Evolutionary conservation across 225 moss, liverwort and hornwort species (phyloP), one percentile per base, ranked within the genome.

Genomic region (Sphagnum tenellum): DNA sequence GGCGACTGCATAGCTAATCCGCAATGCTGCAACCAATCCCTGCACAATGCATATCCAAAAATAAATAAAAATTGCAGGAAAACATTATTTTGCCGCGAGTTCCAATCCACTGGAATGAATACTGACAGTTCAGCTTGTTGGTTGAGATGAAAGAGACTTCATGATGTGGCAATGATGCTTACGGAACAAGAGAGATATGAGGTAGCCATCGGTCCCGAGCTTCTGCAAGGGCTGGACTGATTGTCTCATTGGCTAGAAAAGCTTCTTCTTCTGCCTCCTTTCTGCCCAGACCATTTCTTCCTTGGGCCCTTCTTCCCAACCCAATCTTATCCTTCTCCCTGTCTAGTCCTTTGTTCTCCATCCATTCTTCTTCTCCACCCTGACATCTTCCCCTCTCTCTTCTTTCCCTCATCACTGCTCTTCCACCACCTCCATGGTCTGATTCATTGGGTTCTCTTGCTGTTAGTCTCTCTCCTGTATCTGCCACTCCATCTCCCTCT

Each of bases 1-100:
- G 69, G 62, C 12, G 77, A 75, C 66, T 62, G 75, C 64, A 70
- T 69, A 50, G 67, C 57, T 45, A 84, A 81, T n/a, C 75, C 71
- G 64, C 84, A 81, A 71, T 71, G 77, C 62, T 75, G 77, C 67
- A 68, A 69, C 84, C 80, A 78, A 48, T 60, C 60, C 66, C 80
- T 84, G 69, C 66, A 57, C 49, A 14, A 56, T n/a, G 66, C 47
- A 47, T 47, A 69, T 56, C 1, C 11, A 29, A 46, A 3, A 12
- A 64, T 14, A 53, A 11, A n/a, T 3, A 3, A 66, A 11, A 51
- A 29, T 60, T 3, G 13, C 44, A 1, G 59, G 8, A 4, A 45
- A 9, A 52, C 52, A 9, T 52, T 52, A 9, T 52, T 52, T 52
- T 52, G 52, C 9, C 2, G 52, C 52, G 2, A 2, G 7, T 9